Conservation (phyloP, 2,329 filamentous ascomycete genomes). For the Hymenoscyphus repandus region DNA sequence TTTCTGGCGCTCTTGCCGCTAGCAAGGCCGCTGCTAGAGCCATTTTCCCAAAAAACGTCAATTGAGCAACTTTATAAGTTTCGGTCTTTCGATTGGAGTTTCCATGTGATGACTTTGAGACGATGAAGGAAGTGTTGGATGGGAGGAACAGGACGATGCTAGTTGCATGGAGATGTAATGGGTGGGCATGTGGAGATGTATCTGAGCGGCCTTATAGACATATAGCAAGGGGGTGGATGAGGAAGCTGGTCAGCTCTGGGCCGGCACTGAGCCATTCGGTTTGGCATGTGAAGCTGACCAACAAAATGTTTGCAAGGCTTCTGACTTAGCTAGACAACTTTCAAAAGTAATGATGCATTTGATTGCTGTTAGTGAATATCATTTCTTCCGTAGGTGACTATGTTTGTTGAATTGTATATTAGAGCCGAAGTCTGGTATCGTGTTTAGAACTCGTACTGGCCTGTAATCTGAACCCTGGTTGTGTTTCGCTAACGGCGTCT, state of each 20-base stretch:
- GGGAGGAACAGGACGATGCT: neutral
- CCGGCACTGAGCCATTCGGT: no score
- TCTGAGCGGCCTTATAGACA: no score
- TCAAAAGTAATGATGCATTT: no score
- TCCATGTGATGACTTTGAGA: neutral
- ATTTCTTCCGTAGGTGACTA: no score
- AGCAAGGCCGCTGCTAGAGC: constrained; percentile 24
- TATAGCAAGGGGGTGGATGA: no score
- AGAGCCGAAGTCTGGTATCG: neutral
- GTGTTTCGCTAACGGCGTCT: neutral
- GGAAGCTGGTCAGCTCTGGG: no score
- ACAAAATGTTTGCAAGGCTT: no score
- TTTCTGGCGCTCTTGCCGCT: constrained; percentile 53
- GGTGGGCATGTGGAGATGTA: neutral
- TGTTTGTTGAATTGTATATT: neutral
- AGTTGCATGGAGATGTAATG: neutral
- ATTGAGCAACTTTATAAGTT: neutral
- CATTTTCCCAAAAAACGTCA: constrained; percentile 17
- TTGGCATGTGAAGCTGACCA: no score
- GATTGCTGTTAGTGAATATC: no score
- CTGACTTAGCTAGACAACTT: no score
- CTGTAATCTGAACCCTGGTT: no score
- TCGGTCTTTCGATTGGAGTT: neutral
- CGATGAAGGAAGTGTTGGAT: neutral
- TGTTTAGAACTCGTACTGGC: no score